Base-by-base conservation (phyloP, 2,329 filamentous ascomycete species). In the Fusarium sp. region DNA sequence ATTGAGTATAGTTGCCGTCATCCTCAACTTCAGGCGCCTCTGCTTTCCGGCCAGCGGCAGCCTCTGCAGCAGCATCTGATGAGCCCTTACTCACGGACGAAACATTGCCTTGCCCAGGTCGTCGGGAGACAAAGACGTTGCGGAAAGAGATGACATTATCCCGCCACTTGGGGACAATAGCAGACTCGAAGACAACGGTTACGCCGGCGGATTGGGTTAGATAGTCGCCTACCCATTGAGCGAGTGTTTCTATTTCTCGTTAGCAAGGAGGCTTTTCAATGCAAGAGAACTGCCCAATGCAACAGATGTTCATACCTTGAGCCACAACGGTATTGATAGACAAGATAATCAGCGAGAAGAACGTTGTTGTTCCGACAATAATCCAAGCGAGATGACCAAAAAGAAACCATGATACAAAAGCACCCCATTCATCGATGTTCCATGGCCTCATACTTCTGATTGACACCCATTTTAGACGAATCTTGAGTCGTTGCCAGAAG, bases 381-480 rank as follows among this genome's bases (percentile, higher is more conserved):
- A 99, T 89, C 96, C 96, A 99, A 13, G 97, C 88, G 11, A 99
- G 85, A 80, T 99, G 96, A 0, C 95, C 96, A 56, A 98, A 86
- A 67, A 98, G 87, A 68, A 99, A 92, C 95, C 95, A 98, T 4
- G 96, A 98, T 55, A 86, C 89, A 68, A 99, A 95, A 6, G 96
- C 96, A 47, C 94, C 93, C 85, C 97, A 98, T 82, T 99, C 96
- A 79, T 99, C 96, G 23, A 91, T 88, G 79, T 97, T 99, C 88
- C 96, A 99, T 1, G 96, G 96, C 40, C 96, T 88, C 79, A 92
- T 93, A 78, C 94, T 97, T 77, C 94, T 87, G 74, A 99, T 99
- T 4, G 96, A 97, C 75, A 96, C 91, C 96, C 96, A 99, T 81
- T 99, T 99, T 83, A 98, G 97, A 42, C 94, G 91, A 25, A 98